A percentile compares a stretch with the other conserved stretches of the same genome.
Evolutionary conservation across 148 eudicot species (phyloP).

Genomic region (Rhododendron vialii): DNA sequence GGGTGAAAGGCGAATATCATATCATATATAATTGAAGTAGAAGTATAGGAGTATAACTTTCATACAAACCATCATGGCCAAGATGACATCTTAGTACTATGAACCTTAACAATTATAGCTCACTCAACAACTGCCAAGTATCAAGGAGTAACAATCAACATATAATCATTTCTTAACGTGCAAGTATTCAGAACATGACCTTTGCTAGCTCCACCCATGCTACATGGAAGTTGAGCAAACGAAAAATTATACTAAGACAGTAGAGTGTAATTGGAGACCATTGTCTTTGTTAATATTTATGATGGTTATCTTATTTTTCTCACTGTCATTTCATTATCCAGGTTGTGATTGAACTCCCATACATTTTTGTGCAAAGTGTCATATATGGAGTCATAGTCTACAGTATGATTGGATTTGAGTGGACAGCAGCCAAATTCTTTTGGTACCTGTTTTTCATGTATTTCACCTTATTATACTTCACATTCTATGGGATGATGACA

Average conservation of each 20-base stretch:
- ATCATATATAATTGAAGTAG: neutral
- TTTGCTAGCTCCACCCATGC: neutral
- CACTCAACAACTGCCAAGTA: too few relatives aligned
- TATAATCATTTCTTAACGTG: neutral
- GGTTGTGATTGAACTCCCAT: conserved; percentile 66
- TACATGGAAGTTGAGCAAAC: neutral
- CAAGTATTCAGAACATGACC: neutral
- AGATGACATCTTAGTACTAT: neutral
- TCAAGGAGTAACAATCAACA: neutral
- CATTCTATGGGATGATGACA: conserved; percentile 66
- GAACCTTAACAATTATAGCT: too few relatives aligned
- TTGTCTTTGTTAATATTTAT: neutral
- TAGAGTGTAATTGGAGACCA: neutral
- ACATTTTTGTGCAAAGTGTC: conserved; percentile 42
- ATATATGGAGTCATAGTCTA: conserved; percentile 49
- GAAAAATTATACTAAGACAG: neutral
- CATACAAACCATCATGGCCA: neutral
- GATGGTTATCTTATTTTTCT: neutral
- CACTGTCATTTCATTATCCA: conserved; percentile 16
- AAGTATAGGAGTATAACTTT: too few relatives aligned
- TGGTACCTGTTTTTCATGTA: conserved; percentile 61
- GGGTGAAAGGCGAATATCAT: too few relatives aligned
- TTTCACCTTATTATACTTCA: conserved; percentile 60
- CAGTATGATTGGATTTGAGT: conserved; percentile 60
- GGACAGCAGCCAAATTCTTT: conserved; percentile 52